These are phyloP conservation scores for Bothriochloa decipiens DNA, from an alignment of 176 grass and related monocot genomes.

Conservation along the genomic window DNA sequence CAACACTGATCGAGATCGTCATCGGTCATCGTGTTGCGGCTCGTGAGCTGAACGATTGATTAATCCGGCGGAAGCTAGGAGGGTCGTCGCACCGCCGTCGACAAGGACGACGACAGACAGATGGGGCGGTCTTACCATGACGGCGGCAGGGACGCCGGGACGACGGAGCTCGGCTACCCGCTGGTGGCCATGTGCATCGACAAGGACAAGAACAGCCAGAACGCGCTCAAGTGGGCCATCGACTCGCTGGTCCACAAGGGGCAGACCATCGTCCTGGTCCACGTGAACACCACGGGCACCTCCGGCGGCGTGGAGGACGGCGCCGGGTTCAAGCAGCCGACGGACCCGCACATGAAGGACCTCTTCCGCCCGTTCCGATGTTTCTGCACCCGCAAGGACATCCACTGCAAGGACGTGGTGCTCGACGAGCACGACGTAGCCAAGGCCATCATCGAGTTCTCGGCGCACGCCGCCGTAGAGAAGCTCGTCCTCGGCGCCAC, in stretches of 20 bases:
- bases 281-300: slow-evolving; percentile 72
- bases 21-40: neutral
- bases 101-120: too few relatives aligned
- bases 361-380: slow-evolving; percentile 84
- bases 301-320: slow-evolving; percentile 54
- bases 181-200: slow-evolving; percentile 85
- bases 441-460: slow-evolving; percentile 74
- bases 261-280: slow-evolving; percentile 78
- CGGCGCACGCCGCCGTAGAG: slow-evolving; percentile 58
- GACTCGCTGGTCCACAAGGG: slow-evolving; percentile 63
- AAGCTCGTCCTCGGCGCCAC: slow-evolving; percentile 76
- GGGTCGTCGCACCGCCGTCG: neutral
- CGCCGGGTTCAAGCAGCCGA: slow-evolving; percentile 64
- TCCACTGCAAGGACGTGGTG: slow-evolving; percentile 79
- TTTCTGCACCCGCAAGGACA: slow-evolving; percentile 82
- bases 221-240: slow-evolving; percentile 78
- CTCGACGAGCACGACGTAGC: slow-evolving; percentile 77
- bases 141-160: neutral
- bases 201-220: slow-evolving; percentile 82
- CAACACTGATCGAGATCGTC: neutral
- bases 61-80: neutral
- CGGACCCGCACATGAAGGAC: slow-evolving; percentile 53
- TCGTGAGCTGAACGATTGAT: neutral
- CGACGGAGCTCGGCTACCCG: slow-evolving; percentile 35
- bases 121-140: slow-evolving; percentile 60